These are phyloP conservation scores for Vigna radiata DNA, from an alignment of 306 rosid species.

Conservation along the genomic window DNA sequence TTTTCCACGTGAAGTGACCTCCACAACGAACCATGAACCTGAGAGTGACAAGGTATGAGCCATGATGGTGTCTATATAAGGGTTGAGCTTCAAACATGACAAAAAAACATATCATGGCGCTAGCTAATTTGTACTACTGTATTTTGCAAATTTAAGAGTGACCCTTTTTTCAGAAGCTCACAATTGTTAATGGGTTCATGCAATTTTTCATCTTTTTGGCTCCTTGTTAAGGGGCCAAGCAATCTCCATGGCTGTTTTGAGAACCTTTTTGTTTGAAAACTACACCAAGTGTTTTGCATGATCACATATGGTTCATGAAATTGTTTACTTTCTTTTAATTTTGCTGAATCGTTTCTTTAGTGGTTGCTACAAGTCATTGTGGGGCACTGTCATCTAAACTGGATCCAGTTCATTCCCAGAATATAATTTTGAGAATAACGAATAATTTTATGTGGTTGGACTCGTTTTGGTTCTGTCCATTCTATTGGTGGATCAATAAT, in stretches of 20 bases:
- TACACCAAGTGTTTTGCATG: slow-evolving; percentile 24
- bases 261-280: slow-evolving; percentile 11
- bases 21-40: slow-evolving; percentile 30
- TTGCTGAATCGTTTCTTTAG: not conserved
- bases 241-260: slow-evolving; percentile 24
- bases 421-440: slow-evolving; percentile 28
- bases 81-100: slow-evolving; percentile 17
- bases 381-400: slow-evolving; percentile 27
- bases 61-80: slow-evolving; percentile 13
- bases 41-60: slow-evolving; percentile 57
- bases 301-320: slow-evolving; percentile 10
- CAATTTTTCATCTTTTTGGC: not conserved
- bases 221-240: slow-evolving; percentile 30
- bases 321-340: not conserved
- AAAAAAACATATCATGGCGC: not conserved
- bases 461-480: slow-evolving; percentile 17
- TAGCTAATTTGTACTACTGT: not conserved
- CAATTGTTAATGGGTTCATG: slow-evolving; percentile 43
- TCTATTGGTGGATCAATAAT: slow-evolving; percentile 14
- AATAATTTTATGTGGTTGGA: slow-evolving; percentile 28
- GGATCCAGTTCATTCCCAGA: slow-evolving; percentile 37
- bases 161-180: slow-evolving; percentile 47
- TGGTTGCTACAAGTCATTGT: slow-evolving; percentile 32
- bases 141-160: slow-evolving; percentile 39
- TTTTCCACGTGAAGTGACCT: slow-evolving; percentile 47